These are phyloP conservation scores for Diplogelasinospora grovesii DNA, from an alignment of 495 filamentous ascomycete species.

Conservation along the genomic window DNA sequence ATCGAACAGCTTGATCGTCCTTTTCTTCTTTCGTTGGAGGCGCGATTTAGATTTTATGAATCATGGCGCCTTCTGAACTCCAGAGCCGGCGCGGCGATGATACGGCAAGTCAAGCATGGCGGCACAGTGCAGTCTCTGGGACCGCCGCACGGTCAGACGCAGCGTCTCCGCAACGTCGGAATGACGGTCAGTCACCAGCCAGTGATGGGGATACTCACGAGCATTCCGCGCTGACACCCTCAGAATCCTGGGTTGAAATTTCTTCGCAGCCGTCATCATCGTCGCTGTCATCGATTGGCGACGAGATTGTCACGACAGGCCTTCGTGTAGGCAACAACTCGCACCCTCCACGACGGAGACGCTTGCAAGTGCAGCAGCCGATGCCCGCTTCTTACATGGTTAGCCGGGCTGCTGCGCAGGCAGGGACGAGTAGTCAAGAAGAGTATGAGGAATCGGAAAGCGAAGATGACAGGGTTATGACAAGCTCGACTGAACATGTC, in stretches of 20 bases:
- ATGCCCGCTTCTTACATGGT: constrained; percentile 29
- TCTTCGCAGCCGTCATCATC: constrained; percentile 85
- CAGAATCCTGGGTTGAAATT: constrained; percentile 97
- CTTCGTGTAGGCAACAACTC: constrained; percentile 59
- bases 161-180: constrained; percentile 20
- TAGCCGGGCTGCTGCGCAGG: constrained; percentile 36
- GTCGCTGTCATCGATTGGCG: constrained; percentile 80
- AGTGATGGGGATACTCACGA: background rate
- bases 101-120: constrained; percentile 6
- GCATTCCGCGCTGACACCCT: constrained; percentile 30
- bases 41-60: too few species aligned
- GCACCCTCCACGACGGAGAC: constrained; percentile 49
- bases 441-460: constrained; percentile 60
- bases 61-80: constrained; percentile 17
- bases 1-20: background rate
- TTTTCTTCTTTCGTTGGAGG: background rate
- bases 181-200: constrained; percentile 28
- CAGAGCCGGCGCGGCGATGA: constrained; percentile 9
- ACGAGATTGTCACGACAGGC: constrained; percentile 83
- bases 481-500: constrained; percentile 77
- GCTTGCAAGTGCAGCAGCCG: constrained; percentile 41
- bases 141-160: constrained; percentile 9
- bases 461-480: constrained; percentile 68
- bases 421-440: constrained; percentile 74
- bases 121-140: constrained; percentile 4